These are phyloP conservation scores for Scytalidium sp. DNA, from an alignment of 2,329 filamentous ascomycete species.

Conservation along the genomic window DNA sequence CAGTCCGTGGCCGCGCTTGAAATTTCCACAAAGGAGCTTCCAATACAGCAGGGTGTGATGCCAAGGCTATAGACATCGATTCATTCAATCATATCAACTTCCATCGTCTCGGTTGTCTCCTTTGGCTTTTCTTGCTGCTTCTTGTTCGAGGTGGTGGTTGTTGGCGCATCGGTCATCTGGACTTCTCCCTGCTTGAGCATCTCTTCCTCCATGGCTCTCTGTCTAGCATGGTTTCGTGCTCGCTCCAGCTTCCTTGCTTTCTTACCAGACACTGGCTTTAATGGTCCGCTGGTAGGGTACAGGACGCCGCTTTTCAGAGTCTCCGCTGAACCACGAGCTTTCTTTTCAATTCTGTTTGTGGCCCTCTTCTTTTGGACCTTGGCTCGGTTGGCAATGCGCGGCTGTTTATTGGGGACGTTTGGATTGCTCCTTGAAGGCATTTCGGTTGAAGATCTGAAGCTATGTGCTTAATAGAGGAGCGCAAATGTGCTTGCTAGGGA, in stretches of 20 bases:
- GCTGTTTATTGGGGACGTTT: constrained; percentile 30
- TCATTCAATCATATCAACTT: constrained; percentile 17
- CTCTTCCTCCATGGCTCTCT: constrained; percentile 27
- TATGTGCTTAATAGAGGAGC: constrained; percentile 1
- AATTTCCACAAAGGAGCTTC: no score
- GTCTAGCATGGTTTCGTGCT: constrained; percentile 26
- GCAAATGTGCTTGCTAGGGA: constrained; percentile 1
- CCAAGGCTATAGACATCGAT: no score
- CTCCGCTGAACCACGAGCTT: constrained; percentile 25
- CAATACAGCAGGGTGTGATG: no score
- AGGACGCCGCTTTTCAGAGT: constrained; percentile 26
- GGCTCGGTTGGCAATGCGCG: constrained; percentile 22
- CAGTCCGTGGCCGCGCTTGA: no score
- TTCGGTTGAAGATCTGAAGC: constrained; percentile 8
- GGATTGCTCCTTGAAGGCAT: constrained; percentile 32
- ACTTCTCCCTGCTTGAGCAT: constrained; percentile 28
- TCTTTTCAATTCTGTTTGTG: constrained; percentile 23
- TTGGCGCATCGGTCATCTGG: constrained; percentile 28
- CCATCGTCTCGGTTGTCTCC: constrained; percentile 15
- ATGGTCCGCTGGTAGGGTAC: constrained; percentile 26
- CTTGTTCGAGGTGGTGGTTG: constrained; percentile 17
- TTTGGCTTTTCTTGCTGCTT: not conserved
- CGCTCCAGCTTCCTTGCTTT: constrained; percentile 30
- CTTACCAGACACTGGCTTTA: constrained; percentile 28
- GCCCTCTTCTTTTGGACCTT: constrained; percentile 29